Evolutionary conservation across 805 yeast species (phyloP).

Genomic region (Candida tallmaniae): DNA sequence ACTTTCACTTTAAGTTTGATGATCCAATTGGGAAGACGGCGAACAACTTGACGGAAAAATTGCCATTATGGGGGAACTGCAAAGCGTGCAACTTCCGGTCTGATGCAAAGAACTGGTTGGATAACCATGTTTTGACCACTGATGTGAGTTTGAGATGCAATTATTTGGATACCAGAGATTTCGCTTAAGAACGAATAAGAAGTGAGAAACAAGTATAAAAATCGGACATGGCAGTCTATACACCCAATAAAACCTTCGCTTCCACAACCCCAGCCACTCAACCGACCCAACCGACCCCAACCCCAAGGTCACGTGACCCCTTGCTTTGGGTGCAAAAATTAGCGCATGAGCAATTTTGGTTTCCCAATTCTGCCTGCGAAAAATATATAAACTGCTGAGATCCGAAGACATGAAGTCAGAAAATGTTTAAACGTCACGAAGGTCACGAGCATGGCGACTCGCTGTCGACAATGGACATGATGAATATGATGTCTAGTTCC

Average conservation of each 20-base stretch:
- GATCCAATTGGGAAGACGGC: constrained; percentile 37
- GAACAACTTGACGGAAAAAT: constrained; percentile 37
- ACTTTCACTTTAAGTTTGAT: constrained; percentile 39
- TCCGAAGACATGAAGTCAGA: not conserved
- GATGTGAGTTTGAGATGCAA: constrained; percentile 20
- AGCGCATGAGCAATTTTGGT: constrained; percentile 8
- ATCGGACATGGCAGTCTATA: too few species aligned
- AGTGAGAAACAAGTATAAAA: too few species aligned
- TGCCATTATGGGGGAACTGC: constrained; percentile 35
- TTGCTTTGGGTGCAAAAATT: too few species aligned
- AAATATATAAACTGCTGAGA: not conserved
- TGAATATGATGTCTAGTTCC: not conserved
- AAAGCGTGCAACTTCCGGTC: constrained; percentile 46
- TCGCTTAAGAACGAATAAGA: not conserved
- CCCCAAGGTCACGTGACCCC: too few species aligned
- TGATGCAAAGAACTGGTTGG: constrained; percentile 53
- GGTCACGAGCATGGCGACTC: too few species aligned
- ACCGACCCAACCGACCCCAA: too few species aligned
- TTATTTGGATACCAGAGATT: constrained; percentile 9
- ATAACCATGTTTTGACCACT: constrained; percentile 44
- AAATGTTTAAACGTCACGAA: not conserved
- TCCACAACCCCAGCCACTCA: too few species aligned
- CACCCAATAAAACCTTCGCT: too few species aligned
- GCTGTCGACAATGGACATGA: too few species aligned
- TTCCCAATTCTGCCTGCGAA: not conserved